These are phyloP conservation scores for Edaphochlamys debaryana DNA, from an alignment of 139 green algal genomes.

Conservation along the genomic window DNA sequence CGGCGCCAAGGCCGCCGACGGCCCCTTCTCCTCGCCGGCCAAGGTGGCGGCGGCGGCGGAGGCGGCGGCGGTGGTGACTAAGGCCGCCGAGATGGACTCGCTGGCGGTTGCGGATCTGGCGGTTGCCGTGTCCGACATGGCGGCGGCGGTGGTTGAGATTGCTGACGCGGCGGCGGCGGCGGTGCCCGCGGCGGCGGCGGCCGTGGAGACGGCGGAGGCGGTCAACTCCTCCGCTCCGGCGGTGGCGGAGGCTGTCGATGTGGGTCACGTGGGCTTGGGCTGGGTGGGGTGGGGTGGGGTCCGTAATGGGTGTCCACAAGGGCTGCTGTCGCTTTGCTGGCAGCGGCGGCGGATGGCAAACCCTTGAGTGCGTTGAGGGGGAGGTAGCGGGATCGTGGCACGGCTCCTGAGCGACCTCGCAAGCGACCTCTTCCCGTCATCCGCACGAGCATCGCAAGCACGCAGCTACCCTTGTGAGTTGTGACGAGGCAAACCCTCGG, in stretches of 20 bases:
- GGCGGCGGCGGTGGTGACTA: constrained; percentile 13
- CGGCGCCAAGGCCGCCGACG: not conserved
- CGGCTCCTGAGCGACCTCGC: no score
- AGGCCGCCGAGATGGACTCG: constrained; percentile 25
- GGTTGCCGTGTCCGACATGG: constrained; percentile 27
- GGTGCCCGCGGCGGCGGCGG: constrained; percentile 19
- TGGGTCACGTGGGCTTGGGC: not conserved
- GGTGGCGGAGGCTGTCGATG: not conserved
- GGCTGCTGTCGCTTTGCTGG: no score
- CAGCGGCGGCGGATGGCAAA: no score
- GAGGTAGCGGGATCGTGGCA: no score
- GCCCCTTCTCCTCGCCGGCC: not conserved
- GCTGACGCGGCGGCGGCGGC: constrained; percentile 22
- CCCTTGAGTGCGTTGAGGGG: no score
- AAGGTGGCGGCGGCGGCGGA: constrained; percentile 26
- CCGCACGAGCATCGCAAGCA: no score
- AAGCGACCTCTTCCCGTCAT: no score
- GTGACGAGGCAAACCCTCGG: no score
- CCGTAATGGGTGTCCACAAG: no score
- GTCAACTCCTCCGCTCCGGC: not conserved
- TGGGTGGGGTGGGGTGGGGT: no score
- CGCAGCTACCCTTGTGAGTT: no score
- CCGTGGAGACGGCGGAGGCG: constrained; percentile 19
- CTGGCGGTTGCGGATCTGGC: constrained; percentile 17
- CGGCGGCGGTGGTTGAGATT: constrained; percentile 23